Base-by-base conservation (phyloP, 257 asterid genomes). In the Penstemon davidsonii region DNA sequence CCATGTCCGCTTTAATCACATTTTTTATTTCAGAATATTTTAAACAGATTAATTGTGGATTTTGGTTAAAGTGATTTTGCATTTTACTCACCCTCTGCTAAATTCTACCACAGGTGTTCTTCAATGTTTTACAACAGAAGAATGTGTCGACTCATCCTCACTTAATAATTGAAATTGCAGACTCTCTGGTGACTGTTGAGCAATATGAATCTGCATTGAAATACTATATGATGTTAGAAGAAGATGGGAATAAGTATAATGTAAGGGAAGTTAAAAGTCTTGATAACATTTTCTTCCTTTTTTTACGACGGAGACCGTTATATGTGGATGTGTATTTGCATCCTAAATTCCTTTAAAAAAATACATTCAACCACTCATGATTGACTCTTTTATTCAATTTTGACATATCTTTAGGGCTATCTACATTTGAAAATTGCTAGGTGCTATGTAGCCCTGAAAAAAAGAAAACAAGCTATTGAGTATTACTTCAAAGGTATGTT, bases 141-240 rank as follows among this genome's bases (percentile, higher is more conserved):
- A 64, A 79, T 66, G 80, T 81, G 71, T 58, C 74, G 76, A 71
- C 71, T 67, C 78, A 78, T 63, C 79, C 80, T 55, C 72, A 78
- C 70, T 71, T 87, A 78, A 76, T 87, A 51, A 60, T 82, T 52
- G 89, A 81, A 63, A 82, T 87, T 47, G 96, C 91, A 13, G 89
- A 84, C 78, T 76, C 95, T 59, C 67, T 90, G 46, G 75, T 78
- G 91, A 76, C 83, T 47, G 78, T 74, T 43, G 86, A 76, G 79
- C 80, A 80, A 49, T 66, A 72, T 74, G 91, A 80, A 62, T 75
- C 82, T 36, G 88, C 96, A 61, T 73, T 85, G 55, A 85, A 75
- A 74, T 90, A 87, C 84, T 90, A 90, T 76, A 69, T 71, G 88
- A 84, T 84, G 83, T 63, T 90, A 70, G 78, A 78, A 53, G 83